Base-by-base conservation (phyloP, 495 filamentous ascomycete genomes). In the Penicillium robsamsonii region DNA sequence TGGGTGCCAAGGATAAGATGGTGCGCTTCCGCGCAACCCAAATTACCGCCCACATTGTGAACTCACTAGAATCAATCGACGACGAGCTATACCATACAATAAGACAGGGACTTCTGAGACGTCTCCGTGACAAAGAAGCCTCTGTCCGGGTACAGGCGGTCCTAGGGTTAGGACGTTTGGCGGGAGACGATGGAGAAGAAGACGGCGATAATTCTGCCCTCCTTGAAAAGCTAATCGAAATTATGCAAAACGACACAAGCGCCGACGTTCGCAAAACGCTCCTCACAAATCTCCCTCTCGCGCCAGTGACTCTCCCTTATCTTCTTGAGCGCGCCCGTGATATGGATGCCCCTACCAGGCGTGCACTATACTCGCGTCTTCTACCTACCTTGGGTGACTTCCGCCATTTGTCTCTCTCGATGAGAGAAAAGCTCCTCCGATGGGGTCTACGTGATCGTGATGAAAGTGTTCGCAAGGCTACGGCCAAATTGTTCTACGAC, bases 391-490 rank as follows among this genome's bases (percentile, higher is more conserved):
- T 99, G 8, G 93, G 92, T 17, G 94, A 99, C 72, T 99, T 99
- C 76, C 87, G 94, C 48, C 91, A 97, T 72, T 76, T 99, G 44
- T 96, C 91, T 20, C 79, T 97, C n/a, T 89, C 86, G 2, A 96
- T 97, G 88, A 78, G 94, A 61, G 95, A 97, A 70, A 97, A 97
- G 70, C 79, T 99, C 20, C 84, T 99, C 41, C 84, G 95, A 11
- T 99, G 92, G 93, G 94, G 94, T 30, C 72, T 99, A 38, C 86
- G 93, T 30, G 94, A 99, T 68, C 84, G 94, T 62, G 95, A 99
- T 61, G 92, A 97, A 61, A 91, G 88, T 62, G 94, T 97, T 30
- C 86, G 92, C 29, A 92, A 96, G 70, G 93, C 95, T 2, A 91
- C 94, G 2, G 87, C 85, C 11, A 87, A 91, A 44, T 77, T 97